Base-by-base conservation (phyloP, 495 filamentous ascomycete species). In the Paragyromitra xinjiangensis region DNA sequence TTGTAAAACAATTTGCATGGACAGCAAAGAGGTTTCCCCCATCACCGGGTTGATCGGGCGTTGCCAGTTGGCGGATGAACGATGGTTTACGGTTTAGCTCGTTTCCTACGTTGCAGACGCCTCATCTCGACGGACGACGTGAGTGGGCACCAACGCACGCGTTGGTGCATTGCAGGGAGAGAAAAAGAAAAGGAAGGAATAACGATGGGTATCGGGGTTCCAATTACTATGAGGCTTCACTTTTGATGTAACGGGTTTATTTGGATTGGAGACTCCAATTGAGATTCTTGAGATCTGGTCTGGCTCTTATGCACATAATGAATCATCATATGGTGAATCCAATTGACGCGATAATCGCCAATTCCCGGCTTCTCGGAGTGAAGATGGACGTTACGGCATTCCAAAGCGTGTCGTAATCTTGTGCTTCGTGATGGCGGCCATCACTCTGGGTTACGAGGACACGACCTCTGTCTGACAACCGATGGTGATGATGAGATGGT, bases 401-500 rank as follows among this genome's bases (percentile, higher is more conserved):
- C 26, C 19, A 76, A 76, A 76, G 73, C 61, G 68, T 72, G 73
- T 59, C 40, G 11, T 19, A 51, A 40, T 65, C 74, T 66, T 39
- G 51, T 58, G 69, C 73, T 77, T 73, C 61, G 74, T 77, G 74
- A 77, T 77, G 74, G 53, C 68, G 29, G 51, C 42, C 74, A 77
- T 77, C 73, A 77, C 73, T 3, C 4, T 34, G 29, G 29, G 26
- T 26, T 29, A 19, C 16, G 45, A 56, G 59, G 53, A 66, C 64
- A 66, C 26, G 44, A 58, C 50, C 70, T 73, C 51, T 73, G 42
- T 59, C 66, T 69, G 53, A 48, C 66, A 16, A 50, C 55, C 51
- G 71, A 65, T 66, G 71, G 37, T 66, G 71, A 67, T 68, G 71
- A 74, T 74, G 73, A 77, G 74, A 77, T 77, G 74, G 74, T 73